Conservation (phyloP, 2,329 filamentous ascomycete genomes). For the Talaromyces sp. region DNA sequence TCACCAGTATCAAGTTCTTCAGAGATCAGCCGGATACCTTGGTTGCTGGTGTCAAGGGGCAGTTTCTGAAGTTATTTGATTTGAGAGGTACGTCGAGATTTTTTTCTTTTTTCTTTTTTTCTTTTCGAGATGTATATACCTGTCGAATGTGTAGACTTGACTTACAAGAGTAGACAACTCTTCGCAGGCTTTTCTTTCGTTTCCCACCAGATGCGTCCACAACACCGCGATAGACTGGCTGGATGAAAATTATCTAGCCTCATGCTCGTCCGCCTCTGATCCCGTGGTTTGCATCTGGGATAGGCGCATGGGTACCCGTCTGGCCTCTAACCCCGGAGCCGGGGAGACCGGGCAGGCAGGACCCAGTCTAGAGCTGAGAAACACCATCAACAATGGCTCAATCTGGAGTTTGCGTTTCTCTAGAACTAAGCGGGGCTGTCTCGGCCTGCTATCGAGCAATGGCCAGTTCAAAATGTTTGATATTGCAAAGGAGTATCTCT, state of each 20-base stretch:
- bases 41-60: slow-evolving; percentile 54
- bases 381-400: slow-evolving; percentile 47
- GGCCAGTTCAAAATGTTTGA: slow-evolving; percentile 55
- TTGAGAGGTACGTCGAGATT: slow-evolving; percentile 44
- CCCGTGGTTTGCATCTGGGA: slow-evolving; percentile 59
- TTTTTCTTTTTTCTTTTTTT: background rate
- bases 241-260: slow-evolving; percentile 61
- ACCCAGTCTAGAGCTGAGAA: slow-evolving; percentile 53
- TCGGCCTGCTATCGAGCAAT: slow-evolving; percentile 54
- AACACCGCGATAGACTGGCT: slow-evolving; percentile 59
- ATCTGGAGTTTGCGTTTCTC: slow-evolving; percentile 61
- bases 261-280: slow-evolving; percentile 49
- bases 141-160: background rate
- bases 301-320: slow-evolving; percentile 42
- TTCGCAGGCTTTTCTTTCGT: slow-evolving; percentile 39
- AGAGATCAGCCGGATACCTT: slow-evolving; percentile 54
- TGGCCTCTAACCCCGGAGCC: slow-evolving; percentile 29
- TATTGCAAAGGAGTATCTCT: slow-evolving; percentile 45
- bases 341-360: slow-evolving; percentile 33
- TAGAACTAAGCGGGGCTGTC: slow-evolving; percentile 50
- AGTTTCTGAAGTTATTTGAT: slow-evolving; percentile 58
- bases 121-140: slow-evolving; percentile 6
- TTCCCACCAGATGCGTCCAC: slow-evolving; percentile 56
- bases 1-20: slow-evolving; percentile 61
- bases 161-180: slow-evolving; percentile 23